Percentiles rank a stretch among this genome's conserved stretches.
phyloP scores from a whole-genome alignment of 352 stramenopile species.

The Phytopythium sindhum region DNA sequence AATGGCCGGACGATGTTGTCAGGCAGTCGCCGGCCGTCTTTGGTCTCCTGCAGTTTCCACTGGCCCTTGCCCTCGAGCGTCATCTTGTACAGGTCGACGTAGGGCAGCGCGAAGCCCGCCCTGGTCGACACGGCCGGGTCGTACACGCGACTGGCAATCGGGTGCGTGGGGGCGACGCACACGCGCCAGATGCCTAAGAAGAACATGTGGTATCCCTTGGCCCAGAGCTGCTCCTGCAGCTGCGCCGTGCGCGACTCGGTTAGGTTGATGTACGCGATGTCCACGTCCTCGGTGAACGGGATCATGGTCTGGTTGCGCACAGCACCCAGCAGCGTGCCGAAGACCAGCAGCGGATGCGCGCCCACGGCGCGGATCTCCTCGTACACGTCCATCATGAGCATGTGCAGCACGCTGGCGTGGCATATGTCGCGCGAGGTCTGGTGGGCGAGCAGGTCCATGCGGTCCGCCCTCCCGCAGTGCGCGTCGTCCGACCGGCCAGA shows the following conservation, averaged over 20 bases:
- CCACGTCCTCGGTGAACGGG: slow-evolving; percentile 37
- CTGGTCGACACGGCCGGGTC: slow-evolving; percentile 23
- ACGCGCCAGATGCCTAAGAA: slow-evolving; percentile 34
- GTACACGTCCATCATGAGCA: slow-evolving; percentile 38
- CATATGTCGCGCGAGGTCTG: slow-evolving; percentile 10
- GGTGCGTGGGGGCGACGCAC: slow-evolving; percentile 40
- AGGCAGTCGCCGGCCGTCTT: slow-evolving; percentile 16
- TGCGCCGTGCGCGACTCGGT: slow-evolving; percentile 2
- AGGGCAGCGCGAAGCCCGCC: slow-evolving; percentile 27
- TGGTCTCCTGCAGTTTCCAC: slow-evolving; percentile 19
- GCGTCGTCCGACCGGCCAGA: slow-evolving; percentile 25
- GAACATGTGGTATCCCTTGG: slow-evolving; percentile 43
- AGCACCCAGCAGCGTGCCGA: slow-evolving; percentile 35
- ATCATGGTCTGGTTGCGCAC: slow-evolving; percentile 35
- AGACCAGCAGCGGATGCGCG: slow-evolving; percentile 19
- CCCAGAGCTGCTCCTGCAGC: slow-evolving; percentile 19
- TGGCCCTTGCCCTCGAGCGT: slow-evolving; percentile 8
- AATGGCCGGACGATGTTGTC: slow-evolving; percentile 20
- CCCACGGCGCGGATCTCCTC: slow-evolving; percentile 14
- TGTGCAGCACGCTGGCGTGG: slow-evolving; percentile 29
- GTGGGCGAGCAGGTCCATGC: slow-evolving; percentile 19
- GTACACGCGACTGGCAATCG: slow-evolving; percentile 32
- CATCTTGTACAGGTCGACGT: slow-evolving; percentile 44
- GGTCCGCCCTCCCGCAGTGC: slow-evolving; percentile 22
- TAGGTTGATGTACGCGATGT: slow-evolving; percentile 21